Evolutionary conservation across 768 basidiomycete species (phyloP).

Genomic region (Kwoniella bestiolae): DNA sequence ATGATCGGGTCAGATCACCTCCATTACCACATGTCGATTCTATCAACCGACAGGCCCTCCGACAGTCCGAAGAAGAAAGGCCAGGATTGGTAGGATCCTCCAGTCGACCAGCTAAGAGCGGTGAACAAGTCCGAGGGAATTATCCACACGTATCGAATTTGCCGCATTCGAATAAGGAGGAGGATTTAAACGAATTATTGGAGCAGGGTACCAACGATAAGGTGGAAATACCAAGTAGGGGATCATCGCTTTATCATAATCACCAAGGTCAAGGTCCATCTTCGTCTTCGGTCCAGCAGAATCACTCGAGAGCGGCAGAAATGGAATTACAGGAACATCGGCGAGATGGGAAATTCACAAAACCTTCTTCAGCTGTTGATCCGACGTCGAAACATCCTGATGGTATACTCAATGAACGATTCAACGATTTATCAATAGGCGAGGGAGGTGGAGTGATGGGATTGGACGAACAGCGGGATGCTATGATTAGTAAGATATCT

Average conservation of each 20-base stretch:
- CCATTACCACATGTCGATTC: constrained; percentile 27
- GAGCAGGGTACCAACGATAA: neutral
- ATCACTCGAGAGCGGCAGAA: too few species aligned
- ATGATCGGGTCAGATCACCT: constrained; percentile 1
- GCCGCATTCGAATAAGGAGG: neutral
- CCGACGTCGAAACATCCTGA: neutral
- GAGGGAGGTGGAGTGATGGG: neutral
- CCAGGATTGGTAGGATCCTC: constrained; percentile 15
- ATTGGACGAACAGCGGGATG: constrained; percentile 32
- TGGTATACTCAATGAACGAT: constrained; percentile 4
- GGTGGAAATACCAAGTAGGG: constrained; percentile 17
- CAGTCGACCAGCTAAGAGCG: constrained; percentile 4
- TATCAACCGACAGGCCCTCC: constrained; percentile 6
- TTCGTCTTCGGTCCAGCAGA: too few species aligned
- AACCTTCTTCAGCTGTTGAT: constrained; percentile 4
- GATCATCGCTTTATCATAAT: constrained; percentile 11
- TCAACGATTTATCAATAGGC: neutral
- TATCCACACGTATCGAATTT: constrained; percentile 5
- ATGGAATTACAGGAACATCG: constrained; percentile 1
- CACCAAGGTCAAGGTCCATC: too few species aligned
- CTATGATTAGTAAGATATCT: constrained; percentile 31
- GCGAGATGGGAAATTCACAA: neutral
- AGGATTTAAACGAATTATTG: neutral
- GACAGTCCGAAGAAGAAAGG: constrained; percentile 6
- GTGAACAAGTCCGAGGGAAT: neutral